Base-by-base conservation (phyloP, 352 stramenopile species). In the Pythium angustatum region DNA sequence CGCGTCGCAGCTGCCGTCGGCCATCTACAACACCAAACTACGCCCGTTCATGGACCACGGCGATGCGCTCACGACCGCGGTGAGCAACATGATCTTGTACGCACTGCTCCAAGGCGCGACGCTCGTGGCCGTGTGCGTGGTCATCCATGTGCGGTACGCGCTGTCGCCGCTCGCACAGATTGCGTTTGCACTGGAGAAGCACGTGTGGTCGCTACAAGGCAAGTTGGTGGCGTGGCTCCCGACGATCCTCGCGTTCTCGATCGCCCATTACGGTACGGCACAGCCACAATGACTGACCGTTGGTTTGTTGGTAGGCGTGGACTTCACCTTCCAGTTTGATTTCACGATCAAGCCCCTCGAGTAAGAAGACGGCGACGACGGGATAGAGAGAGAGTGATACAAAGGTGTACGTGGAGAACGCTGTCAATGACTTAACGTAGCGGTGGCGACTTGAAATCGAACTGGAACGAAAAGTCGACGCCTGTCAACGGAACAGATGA, bases 1-100 rank as follows among this genome's bases (percentile, higher is more conserved):
- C 14, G 49, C 34, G 2, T 49, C 36, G 17, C 34, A 66, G 38
- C 22, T 58, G 6, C 17, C 40, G 9, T 53, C 81, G 21, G 73
- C 78, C 14, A 79, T 88, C 38, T 49, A 75, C 15, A 76, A 90
- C 34, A 15, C 50, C 6, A 87, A 89, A 51, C 61, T 92, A 30
- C 45, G 90, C 7, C 72, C 77, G 10, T 88, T 89, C 50, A 72
- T 26, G 24, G 22, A 2, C 24, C 19, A 12, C 77, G 3, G 70
- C 85, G 59, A 78, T 78, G 5, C 68, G 78, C 8, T 48, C 84
- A n/a, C n/a, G n/a, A n/a, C n/a, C 21, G 69, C 71, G 0, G 74
- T 76, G 3, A 22, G 75, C 17, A 31, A n/a, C n/a, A 2, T 38
- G 8, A 12, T 24, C 34, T 6, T 62, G 24, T 40, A 24, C 6